Evolutionary conservation across 208 protist species (phyloP).

Genomic region (Acanthamoeba lenticulata): DNA sequence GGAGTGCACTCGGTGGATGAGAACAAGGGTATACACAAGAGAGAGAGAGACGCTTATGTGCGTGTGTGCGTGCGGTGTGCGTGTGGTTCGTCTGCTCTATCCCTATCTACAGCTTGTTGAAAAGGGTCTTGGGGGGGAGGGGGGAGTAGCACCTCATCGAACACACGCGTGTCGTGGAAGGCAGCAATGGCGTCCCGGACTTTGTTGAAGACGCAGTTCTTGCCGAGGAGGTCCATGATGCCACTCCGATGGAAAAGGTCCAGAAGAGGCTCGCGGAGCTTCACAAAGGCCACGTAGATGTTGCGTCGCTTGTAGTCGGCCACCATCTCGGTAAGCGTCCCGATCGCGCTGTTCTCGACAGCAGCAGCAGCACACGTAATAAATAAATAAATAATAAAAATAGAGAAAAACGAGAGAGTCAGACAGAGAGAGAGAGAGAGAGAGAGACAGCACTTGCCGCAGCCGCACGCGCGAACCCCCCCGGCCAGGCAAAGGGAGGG

Average conservation of each 20-base stretch:
- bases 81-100: too few species aligned
- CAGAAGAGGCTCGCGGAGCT: constrained; percentile 15
- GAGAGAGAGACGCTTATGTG: too few species aligned
- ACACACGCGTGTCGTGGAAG: not conserved
- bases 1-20: not conserved
- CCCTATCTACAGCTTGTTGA: too few species aligned
- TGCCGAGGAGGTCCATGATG: constrained; percentile 18
- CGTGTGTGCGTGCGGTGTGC: too few species aligned
- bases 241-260: not conserved
- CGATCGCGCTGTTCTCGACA: not conserved
- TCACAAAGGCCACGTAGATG: constrained; percentile 44
- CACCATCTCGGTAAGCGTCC: constrained; percentile 41
- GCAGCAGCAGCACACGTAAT: too few species aligned
- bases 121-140: not conserved
- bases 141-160: not conserved
- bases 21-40: too few species aligned
- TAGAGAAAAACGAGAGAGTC: too few species aligned
- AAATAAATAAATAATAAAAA: too few species aligned
- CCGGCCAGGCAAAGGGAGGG: too few species aligned
- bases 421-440: too few species aligned
- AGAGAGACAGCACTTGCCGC: too few species aligned
- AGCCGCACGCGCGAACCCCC: too few species aligned
- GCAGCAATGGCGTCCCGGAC: not conserved
- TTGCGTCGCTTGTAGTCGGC: constrained; percentile 42
- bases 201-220: constrained; percentile 11